phyloP scores from a whole-genome alignment of 768 basidiomycete species.

The Phaeotremella skinneri region DNA sequence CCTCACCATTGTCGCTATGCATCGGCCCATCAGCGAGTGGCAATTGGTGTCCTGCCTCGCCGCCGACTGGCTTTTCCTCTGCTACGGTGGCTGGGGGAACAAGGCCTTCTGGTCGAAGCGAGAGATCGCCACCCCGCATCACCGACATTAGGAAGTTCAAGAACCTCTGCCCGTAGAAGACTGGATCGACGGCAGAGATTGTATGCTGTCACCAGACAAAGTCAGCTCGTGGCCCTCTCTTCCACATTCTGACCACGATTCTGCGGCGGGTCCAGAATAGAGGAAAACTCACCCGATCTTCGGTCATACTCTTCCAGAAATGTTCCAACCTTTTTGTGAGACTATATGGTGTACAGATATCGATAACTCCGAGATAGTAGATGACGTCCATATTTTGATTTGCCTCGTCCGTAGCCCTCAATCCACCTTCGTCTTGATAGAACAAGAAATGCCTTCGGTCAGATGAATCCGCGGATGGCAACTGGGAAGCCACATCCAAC shows the following conservation, averaged over 20 bases:
- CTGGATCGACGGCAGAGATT: slow-evolving; percentile 87
- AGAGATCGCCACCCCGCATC: slow-evolving; percentile 47
- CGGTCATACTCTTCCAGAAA: slow-evolving; percentile 84
- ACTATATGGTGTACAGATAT: slow-evolving; percentile 89
- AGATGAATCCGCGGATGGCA: slow-evolving; percentile 61
- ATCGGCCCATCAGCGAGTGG: too few relatives aligned
- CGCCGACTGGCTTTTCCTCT: slow-evolving; percentile 3
- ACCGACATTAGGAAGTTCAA: slow-evolving; percentile 51
- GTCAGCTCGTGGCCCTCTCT: background rate
- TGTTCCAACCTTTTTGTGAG: slow-evolving; percentile 76
- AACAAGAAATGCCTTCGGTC: slow-evolving; percentile 75
- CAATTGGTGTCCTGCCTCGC: background rate
- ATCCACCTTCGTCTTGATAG: slow-evolving; percentile 93
- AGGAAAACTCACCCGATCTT: slow-evolving; percentile 71
- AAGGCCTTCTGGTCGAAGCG: slow-evolving; percentile 35
- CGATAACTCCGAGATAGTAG: slow-evolving; percentile 94
- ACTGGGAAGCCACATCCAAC: slow-evolving; percentile 60
- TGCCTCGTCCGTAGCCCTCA: slow-evolving; percentile 81
- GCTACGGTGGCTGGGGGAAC: too few relatives aligned
- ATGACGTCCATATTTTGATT: slow-evolving; percentile 73
- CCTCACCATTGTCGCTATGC: background rate
- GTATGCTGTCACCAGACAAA: slow-evolving; percentile 64
- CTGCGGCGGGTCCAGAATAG: too few relatives aligned
- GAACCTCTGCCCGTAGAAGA: slow-evolving; percentile 85
- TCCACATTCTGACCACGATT: too few relatives aligned